Evolutionary conservation across 2,329 filamentous ascomycete species (phyloP).

Genomic region (Pezicula carpinea): DNA sequence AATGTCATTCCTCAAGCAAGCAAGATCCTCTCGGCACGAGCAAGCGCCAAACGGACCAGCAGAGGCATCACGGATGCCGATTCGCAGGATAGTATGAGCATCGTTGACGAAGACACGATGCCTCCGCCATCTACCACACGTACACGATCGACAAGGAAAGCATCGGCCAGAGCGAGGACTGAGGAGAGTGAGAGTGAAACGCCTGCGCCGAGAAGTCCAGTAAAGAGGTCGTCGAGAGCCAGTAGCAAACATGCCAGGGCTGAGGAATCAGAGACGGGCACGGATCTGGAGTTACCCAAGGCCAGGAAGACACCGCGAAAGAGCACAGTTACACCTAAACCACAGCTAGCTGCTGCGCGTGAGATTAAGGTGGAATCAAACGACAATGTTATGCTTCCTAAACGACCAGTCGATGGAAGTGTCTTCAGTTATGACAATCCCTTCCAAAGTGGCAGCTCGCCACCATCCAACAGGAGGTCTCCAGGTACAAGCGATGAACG

Average conservation of each 20-base stretch:
- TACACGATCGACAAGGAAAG: slow-evolving; percentile 51
- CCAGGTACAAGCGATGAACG: slow-evolving; percentile 45
- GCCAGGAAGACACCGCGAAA: slow-evolving; percentile 45
- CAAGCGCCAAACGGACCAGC: slow-evolving; percentile 79
- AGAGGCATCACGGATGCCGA: slow-evolving; percentile 72
- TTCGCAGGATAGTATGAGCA: slow-evolving; percentile 59
- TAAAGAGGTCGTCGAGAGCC: slow-evolving; percentile 49
- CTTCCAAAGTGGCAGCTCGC: slow-evolving; percentile 82
- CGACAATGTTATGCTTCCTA: slow-evolving; percentile 12
- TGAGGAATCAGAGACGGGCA: slow-evolving; percentile 46
- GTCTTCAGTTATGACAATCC: slow-evolving; percentile 89
- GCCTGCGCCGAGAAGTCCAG: slow-evolving; percentile 40
- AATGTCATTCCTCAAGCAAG: slow-evolving; percentile 74
- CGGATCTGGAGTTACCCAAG: slow-evolving; percentile 38
- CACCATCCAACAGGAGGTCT: slow-evolving; percentile 45
- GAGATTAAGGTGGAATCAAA: slow-evolving; percentile 38
- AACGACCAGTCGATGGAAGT: slow-evolving; percentile 41
- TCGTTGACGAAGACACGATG: slow-evolving; percentile 53
- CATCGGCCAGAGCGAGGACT: slow-evolving; percentile 45
- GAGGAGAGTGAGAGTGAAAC: slow-evolving; percentile 45
- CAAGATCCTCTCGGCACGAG: slow-evolving; percentile 69
- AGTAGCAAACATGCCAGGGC: slow-evolving; percentile 49
- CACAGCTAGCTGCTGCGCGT: slow-evolving; percentile 9
- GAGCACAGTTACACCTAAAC: slow-evolving; percentile 35
- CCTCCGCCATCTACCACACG: slow-evolving; percentile 46